phyloP scores from a whole-genome alignment of 768 basidiomycete species.

The Harrya chromipes region DNA sequence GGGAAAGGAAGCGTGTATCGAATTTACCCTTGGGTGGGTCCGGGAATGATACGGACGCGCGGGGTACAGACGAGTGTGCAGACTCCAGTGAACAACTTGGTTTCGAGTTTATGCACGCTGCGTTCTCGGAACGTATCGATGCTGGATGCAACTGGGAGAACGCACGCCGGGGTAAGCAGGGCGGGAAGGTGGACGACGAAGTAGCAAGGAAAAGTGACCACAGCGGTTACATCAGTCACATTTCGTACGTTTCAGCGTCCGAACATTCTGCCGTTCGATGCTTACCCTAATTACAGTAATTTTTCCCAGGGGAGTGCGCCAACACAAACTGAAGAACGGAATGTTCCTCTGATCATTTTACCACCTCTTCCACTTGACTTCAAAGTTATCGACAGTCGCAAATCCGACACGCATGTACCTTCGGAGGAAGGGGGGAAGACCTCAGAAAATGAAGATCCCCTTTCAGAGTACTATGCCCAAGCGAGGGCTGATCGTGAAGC shows the following conservation, averaged over 20 bases:
- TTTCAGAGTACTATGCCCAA: conserved; percentile 60
- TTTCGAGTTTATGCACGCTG: conserved; percentile 45
- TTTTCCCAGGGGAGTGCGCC: conserved; percentile 35
- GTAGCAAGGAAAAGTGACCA: background rate
- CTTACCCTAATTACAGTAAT: conserved; percentile 27
- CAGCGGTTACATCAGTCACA: conserved; percentile 39
- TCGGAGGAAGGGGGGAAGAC: conserved; percentile 1
- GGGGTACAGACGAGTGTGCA: background rate
- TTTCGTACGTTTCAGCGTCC: conserved; percentile 40
- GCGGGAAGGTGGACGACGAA: background rate
- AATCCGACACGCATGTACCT: background rate
- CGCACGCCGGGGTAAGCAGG: background rate
- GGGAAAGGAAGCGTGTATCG: conserved; percentile 15
- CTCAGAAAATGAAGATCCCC: conserved; percentile 43
- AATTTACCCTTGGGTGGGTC: conserved; percentile 4
- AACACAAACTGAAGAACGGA: background rate
- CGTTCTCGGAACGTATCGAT: conserved; percentile 46
- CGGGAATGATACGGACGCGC: conserved; percentile 12
- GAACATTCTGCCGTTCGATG: background rate
- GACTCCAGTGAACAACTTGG: conserved; percentile 23
- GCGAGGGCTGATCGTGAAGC: conserved; percentile 50
- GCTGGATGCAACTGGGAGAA: conserved; percentile 35
- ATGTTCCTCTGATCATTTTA: conserved; percentile 16
- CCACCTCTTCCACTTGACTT: conserved; percentile 27
- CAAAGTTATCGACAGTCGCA: background rate